Base-by-base conservation (phyloP, 2,329 filamentous ascomycete genomes). In the Penicillium sp. region DNA sequence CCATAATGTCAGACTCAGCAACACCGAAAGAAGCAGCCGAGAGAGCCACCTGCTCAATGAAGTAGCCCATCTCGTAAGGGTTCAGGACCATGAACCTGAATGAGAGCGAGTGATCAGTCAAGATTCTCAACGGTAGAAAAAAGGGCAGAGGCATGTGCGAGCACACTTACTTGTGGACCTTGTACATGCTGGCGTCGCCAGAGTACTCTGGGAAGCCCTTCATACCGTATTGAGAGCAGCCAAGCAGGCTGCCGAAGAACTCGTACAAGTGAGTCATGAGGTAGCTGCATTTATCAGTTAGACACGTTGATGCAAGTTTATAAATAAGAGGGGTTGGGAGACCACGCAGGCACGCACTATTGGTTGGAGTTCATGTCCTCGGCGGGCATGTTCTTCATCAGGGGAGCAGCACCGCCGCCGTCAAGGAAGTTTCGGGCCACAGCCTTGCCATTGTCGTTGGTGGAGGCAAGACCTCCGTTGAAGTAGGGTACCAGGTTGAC, bases 401-500 rank as follows among this genome's bases (percentile, higher is more conserved):
- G 60, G 25, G 79, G 77, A 13, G 66, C 71, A 29, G 78, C 79
- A 53, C 74, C 80, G 37, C 80, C 81, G 39, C 74, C 80, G 53
- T 83, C 81, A 26, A 84, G 71, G 65, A 82, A 83, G 72, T 83
- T 83, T 64, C 81, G 67, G 2, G 76, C 67, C 1, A 71, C 66
- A 38, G 75, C 76, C 2, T 56, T 63, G 29, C 73, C 72, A 36
- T 76, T 76, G 8, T 64, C 65, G 66, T 83, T 84, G 54, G 73
- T 75, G 1, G 78, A 80, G 12, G 66, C 70, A 7, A 83, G 70
- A 0, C 60, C 70, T 6, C 81, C 81, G 50, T 69, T 74, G 71
- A 84, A 83, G 66, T 82, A 84, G 2, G 77, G 79, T 1, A 76
- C 57, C n/a, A 83, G 70, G 59, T 80, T 77, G 57, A 84, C 79